Evolutionary conservation across 208 protist species (phyloP), one percentile per base, ranked within the genome.

Genomic region (Kentomonas sorsogonicus): DNA sequence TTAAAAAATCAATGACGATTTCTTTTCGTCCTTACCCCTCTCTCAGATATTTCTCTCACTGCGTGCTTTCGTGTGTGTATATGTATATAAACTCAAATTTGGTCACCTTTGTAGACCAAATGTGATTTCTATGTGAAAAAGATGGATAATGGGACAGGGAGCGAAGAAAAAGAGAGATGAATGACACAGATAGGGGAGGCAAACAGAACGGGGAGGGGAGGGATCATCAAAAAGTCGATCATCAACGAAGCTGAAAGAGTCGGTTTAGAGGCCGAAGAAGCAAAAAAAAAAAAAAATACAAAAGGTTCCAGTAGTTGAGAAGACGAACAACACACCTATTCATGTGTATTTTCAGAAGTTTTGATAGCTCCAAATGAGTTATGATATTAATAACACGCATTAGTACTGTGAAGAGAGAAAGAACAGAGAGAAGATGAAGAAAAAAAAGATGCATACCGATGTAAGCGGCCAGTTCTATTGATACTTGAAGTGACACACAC

Each of bases 201-300:
- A n/a, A n/a, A n/a, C n/a, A n/a, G n/a, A n/a, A n/a, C n/a, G n/a
- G n/a, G n/a, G n/a, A n/a, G n/a, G n/a, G n/a, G n/a, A n/a, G n/a
- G n/a, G n/a, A n/a, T n/a, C n/a, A n/a, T n/a, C n/a, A n/a, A n/a
- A n/a, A n/a, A n/a, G n/a, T n/a, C n/a, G n/a, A n/a, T n/a, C n/a
- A n/a, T n/a, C n/a, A n/a, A n/a, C n/a, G n/a, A n/a, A n/a, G n/a
- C n/a, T n/a, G n/a, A n/a, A n/a, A n/a, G n/a, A n/a, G n/a, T n/a
- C n/a, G n/a, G n/a, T n/a, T n/a, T n/a, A n/a, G n/a, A n/a, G n/a
- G n/a, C n/a, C n/a, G n/a, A n/a, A n/a, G n/a, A n/a, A n/a, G n/a
- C n/a, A n/a, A n/a, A 61, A 61, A 61, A 31, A 50, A 57, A 50
- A 25, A 53, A 60, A 46, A 59, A 60, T 9, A 43, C 30, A 51